Evolutionary conservation across 768 basidiomycete genomes (phyloP).

Genomic region (Pulveroboletus ravenelii): DNA sequence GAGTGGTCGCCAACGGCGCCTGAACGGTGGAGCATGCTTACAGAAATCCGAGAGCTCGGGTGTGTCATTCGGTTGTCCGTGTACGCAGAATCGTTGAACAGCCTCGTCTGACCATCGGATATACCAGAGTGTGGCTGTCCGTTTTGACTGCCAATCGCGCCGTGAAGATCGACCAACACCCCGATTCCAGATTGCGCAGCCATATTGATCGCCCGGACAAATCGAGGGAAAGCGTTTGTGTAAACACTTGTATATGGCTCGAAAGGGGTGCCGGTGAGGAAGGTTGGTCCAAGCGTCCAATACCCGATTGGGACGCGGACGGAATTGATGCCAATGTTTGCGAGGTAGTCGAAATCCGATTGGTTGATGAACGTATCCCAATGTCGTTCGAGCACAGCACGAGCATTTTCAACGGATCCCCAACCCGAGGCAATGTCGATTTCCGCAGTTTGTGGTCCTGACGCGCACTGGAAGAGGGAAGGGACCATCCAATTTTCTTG

Average conservation of each 20-base stretch:
- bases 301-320: constrained; percentile 62
- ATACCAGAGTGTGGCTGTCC: constrained; percentile 31
- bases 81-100: constrained; percentile 35
- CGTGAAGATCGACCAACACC: constrained; percentile 52
- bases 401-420: constrained; percentile 33
- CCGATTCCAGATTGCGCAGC: constrained; percentile 39
- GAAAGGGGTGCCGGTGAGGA: constrained; percentile 35
- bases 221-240: constrained; percentile 33
- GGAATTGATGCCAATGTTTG: constrained; percentile 52
- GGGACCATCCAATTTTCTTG: constrained; percentile 75
- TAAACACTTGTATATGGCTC: constrained; percentile 41
- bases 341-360: constrained; percentile 61
- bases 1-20: background rate
- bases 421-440: constrained; percentile 63
- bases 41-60: constrained; percentile 41
- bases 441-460: constrained; percentile 48
- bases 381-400: constrained; percentile 57
- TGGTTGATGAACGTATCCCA: constrained; percentile 72
- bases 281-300: constrained; percentile 34
- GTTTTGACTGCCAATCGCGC: constrained; percentile 47
- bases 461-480: constrained; percentile 56
- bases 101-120: constrained; percentile 37
- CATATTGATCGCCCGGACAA: constrained; percentile 41
- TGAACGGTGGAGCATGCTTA: background rate
- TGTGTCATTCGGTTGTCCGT: constrained; percentile 43